Percentiles rank a stretch among this genome's conserved stretches.
These are phyloP conservation scores for Taiwanofungus camphoratus DNA, from an alignment of 1,284 basidiomycete species.

Conservation along the genomic window DNA sequence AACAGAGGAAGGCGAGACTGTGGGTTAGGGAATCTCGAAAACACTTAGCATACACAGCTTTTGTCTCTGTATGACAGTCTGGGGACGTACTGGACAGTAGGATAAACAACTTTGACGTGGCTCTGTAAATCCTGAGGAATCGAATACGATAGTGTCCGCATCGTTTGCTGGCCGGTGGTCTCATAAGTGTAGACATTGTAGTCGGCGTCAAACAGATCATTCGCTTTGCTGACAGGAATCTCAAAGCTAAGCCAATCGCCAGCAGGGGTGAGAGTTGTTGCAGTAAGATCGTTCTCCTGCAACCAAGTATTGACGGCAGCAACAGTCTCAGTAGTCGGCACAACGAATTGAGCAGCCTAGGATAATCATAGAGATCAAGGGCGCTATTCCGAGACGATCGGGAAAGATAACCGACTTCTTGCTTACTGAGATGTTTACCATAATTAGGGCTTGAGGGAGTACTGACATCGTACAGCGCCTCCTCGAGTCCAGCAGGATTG, in stretches of 20 bases:
- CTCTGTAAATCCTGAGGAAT: constrained; percentile 26
- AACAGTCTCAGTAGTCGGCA: constrained; percentile 29
- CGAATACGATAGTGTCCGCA: constrained; percentile 32
- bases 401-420: constrained; percentile 22
- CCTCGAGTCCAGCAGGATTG: constrained; percentile 31
- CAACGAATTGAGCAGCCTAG: constrained; percentile 33
- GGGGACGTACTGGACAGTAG: constrained; percentile 24
- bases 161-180: constrained; percentile 20
- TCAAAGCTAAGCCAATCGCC: constrained; percentile 36
- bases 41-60: too few relatives aligned
- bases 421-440: constrained; percentile 29
- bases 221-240: constrained; percentile 31
- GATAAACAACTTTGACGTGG: constrained; percentile 31
- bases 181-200: constrained; percentile 29
- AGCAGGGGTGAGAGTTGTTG: constrained; percentile 24
- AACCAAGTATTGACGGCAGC: constrained; percentile 33
- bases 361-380: constrained; percentile 1
- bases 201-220: constrained; percentile 25
- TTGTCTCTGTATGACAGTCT: too few relatives aligned
- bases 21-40: too few relatives aligned
- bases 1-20: too few relatives aligned
- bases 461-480: constrained; percentile 31
- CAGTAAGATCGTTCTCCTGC: constrained; percentile 25
- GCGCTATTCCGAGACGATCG: constrained; percentile 14
- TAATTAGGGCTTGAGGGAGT: constrained; percentile 29